Conservation (phyloP, 2,329 filamentous ascomycete genomes). For the Cercospora brassicicola region DNA sequence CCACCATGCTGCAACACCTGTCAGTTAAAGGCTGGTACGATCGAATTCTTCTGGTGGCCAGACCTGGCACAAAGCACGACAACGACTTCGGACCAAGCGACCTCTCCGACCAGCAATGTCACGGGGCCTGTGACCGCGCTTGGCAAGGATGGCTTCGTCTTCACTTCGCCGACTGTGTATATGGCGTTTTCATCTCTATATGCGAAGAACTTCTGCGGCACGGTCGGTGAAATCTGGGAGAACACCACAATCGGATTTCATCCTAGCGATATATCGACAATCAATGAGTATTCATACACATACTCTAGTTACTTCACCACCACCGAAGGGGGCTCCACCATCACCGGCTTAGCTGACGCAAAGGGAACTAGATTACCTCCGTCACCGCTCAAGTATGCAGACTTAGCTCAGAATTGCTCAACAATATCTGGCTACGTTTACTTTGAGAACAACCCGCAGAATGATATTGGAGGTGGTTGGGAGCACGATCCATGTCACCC, state of each 20-base stretch:
- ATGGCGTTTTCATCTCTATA: slow-evolving; percentile 17
- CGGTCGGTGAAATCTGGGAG: slow-evolving; percentile 12
- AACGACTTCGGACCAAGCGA: background rate
- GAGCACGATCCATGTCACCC: slow-evolving; percentile 18
- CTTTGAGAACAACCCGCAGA: slow-evolving; percentile 18
- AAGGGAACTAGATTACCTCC: slow-evolving; percentile 9
- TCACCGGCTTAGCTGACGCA: background rate
- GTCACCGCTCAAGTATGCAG: slow-evolving; percentile 11
- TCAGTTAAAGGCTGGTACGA: slow-evolving; percentile 15
- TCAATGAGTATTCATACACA: slow-evolving; percentile 10
- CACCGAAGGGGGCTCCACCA: background rate
- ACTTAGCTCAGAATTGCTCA: slow-evolving; percentile 18
- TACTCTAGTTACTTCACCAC: slow-evolving; percentile 4
- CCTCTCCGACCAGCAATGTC: background rate
- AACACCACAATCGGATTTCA: slow-evolving; percentile 19
- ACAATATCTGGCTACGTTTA: slow-evolving; percentile 14
- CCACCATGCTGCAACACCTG: slow-evolving; percentile 16
- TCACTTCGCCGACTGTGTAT: slow-evolving; percentile 18
- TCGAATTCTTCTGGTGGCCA: slow-evolving; percentile 20
- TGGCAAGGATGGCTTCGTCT: slow-evolving; percentile 11
- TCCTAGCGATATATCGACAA: slow-evolving; percentile 15
- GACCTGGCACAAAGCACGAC: slow-evolving; percentile 11
- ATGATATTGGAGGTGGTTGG: slow-evolving; percentile 8
- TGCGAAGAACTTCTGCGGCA: slow-evolving; percentile 16
- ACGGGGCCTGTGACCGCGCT: background rate